Base-by-base conservation (phyloP, 129 eudicot genomes). In the Helichrysum umbraculigerum region DNA sequence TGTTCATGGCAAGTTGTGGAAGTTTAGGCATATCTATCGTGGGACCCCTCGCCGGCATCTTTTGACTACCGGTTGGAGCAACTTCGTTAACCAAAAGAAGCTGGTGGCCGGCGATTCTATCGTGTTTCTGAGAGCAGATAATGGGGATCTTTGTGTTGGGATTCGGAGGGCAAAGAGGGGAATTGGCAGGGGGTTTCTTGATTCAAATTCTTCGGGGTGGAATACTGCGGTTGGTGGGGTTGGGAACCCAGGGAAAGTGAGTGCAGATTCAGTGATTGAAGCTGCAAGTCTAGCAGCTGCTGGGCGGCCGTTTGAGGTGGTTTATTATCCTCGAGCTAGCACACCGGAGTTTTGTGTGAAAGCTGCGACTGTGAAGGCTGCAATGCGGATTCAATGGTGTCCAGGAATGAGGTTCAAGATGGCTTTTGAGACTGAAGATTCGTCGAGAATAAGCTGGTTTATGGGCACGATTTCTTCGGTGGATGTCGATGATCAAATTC, bases 391-490 rank as follows among this genome's bases (percentile, higher is more conserved):
- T 39, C 90, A 91, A 10, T 91, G 98, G 98, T 86, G 87, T 51
- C 70, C 96, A 1, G 97, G 97, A 47, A 91, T 94, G 98, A 87
- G 98, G 80, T 94, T 94, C 54, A 94, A 94, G 88, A 94, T 94
- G 98, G 85, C 97, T 37, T 94, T 94, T 33, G 98, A 94, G 87
- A 91, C 98, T 0, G 98, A 94, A 74, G 98, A 91, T 87, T 94
- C 98, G 1, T 91, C 97, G 1, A 79, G 98, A 32, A 94, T 94
- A 6, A 94, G 98, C 75, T 94, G 98, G 98, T 94, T 91, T 66
- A 94, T 94, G 98, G 98, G 98, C 7, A 94, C 97, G 2, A 79
- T 94, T 69, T 88, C 96, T 22, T 84, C 91, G 4, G 93, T 89
- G 44, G 91, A 87, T 65, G 96, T 94, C 0, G 92, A 86, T 54